Evolutionary conservation across 2,329 filamentous ascomycete genomes (phyloP).

Genomic region (Pezicula rhizophila): DNA sequence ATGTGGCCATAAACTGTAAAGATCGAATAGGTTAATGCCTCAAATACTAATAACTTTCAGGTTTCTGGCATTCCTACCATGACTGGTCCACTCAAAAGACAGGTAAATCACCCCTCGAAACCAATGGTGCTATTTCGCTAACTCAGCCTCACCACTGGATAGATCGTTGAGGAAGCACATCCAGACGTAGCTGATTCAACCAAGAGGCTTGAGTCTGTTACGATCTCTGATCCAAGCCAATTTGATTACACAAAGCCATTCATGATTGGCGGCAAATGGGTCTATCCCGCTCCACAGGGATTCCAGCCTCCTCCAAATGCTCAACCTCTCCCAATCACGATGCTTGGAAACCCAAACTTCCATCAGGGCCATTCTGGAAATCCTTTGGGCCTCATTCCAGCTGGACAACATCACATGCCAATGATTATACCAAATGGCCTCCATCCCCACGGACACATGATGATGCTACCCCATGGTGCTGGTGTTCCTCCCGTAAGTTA

Average conservation of each 20-base stretch:
- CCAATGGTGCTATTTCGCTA: background rate
- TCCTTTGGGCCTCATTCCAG: conserved; percentile 10
- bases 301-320: conserved; percentile 18
- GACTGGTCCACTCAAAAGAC: background rate
- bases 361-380: conserved; percentile 8
- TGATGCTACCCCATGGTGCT: background rate
- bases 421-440: conserved; percentile 11
- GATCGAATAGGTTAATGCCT: background rate
- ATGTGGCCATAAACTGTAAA: background rate
- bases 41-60: conserved; percentile 1
- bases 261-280: conserved; percentile 25
- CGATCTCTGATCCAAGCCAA: conserved; percentile 27
- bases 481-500: background rate
- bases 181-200: background rate
- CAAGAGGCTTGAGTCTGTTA: conserved; percentile 16
- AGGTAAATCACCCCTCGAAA: no score
- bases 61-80: conserved; percentile 1
- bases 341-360: conserved; percentile 22
- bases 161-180: background rate
- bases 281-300: conserved; percentile 23
- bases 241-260: conserved; percentile 29
- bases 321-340: conserved; percentile 17
- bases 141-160: background rate
- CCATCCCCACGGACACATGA: conserved; percentile 2
- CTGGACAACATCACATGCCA: conserved; percentile 12